Evolutionary conservation across 345 rosid species (phyloP).

Genomic region (Lenwebbia sp.): DNA sequence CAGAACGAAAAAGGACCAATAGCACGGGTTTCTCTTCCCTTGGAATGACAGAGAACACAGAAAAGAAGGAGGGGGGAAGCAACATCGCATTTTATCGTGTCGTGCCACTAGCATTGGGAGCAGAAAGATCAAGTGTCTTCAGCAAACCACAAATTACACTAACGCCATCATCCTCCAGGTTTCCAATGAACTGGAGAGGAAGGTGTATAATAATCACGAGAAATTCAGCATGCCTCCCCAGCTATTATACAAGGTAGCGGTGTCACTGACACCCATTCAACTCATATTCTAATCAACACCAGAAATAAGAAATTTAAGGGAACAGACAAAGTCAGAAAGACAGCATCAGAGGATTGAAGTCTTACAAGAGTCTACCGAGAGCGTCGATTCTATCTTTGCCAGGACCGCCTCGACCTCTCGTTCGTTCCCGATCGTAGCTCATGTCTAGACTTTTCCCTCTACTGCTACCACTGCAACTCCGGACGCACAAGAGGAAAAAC

Average conservation of each 20-base stretch:
- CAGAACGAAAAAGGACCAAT: neutral
- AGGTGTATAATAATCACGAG: neutral
- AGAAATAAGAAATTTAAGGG: neutral
- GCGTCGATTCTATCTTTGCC: conserved; percentile 62
- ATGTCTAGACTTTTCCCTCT: conserved; percentile 35
- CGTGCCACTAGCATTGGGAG: neutral
- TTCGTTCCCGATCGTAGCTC: conserved; percentile 25
- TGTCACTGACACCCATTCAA: neutral
- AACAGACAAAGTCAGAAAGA: neutral
- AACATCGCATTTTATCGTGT: neutral
- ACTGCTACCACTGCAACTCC: conserved; percentile 21
- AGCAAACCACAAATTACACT: neutral
- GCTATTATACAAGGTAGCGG: neutral
- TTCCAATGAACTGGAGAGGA: neutral
- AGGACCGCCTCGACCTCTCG: conserved; percentile 34
- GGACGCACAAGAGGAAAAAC: neutral
- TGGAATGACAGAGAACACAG: neutral
- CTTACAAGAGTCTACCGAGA: conserved; percentile 90
- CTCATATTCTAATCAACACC: neutral
- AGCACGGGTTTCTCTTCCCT: neutral
- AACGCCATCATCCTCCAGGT: neutral
- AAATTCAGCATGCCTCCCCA: neutral
- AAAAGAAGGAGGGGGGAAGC: neutral
- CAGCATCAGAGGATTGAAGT: neutral
- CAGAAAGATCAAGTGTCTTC: neutral